Conservation (phyloP, 1,284 basidiomycete species). For the Marasmius sp. region DNA sequence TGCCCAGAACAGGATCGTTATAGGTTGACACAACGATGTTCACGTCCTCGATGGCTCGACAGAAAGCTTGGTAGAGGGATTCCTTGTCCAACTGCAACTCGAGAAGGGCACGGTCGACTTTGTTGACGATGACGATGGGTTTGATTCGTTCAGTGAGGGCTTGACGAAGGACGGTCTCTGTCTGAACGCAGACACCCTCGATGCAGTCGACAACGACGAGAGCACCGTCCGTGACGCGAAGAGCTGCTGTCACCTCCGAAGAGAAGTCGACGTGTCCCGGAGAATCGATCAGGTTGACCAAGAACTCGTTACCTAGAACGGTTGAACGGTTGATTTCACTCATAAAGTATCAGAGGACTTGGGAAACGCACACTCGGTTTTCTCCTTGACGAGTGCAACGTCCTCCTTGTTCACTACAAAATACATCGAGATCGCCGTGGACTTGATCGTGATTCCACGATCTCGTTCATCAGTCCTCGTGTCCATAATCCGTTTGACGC, state of each 20-base stretch:
- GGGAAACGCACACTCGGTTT: conserved; percentile 75
- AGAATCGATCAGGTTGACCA: conserved; percentile 99
- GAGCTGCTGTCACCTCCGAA: conserved; percentile 98
- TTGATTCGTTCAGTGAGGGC: conserved; percentile 98
- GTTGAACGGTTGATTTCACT: conserved; percentile 16
- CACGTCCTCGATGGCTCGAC: conserved; percentile 95
- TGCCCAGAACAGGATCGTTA: conserved; percentile 92
- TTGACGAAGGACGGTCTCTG: conserved; percentile 98
- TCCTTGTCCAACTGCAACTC: conserved; percentile 99
- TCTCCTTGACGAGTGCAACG: conserved; percentile 84
- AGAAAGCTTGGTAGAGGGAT: conserved; percentile 97
- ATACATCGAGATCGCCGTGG: conserved; percentile 99
- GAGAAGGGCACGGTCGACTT: conserved; percentile 99
- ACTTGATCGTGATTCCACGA: conserved; percentile 99
- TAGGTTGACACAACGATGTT: conserved; percentile 99
- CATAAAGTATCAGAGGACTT: not conserved
- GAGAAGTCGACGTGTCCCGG: conserved; percentile 99
- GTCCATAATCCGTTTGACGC: conserved; percentile 97
- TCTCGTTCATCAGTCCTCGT: conserved; percentile 99
- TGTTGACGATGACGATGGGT: conserved; percentile 99
- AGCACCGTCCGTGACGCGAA: conserved; percentile 99
- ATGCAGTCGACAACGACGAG: conserved; percentile 99
- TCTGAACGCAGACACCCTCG: conserved; percentile 99
- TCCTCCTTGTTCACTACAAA: conserved; percentile 96
- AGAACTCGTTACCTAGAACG: conserved; percentile 84